Evolutionary conservation across 2,329 filamentous ascomycete genomes (phyloP).

Genomic region (Volutella citrinella): DNA sequence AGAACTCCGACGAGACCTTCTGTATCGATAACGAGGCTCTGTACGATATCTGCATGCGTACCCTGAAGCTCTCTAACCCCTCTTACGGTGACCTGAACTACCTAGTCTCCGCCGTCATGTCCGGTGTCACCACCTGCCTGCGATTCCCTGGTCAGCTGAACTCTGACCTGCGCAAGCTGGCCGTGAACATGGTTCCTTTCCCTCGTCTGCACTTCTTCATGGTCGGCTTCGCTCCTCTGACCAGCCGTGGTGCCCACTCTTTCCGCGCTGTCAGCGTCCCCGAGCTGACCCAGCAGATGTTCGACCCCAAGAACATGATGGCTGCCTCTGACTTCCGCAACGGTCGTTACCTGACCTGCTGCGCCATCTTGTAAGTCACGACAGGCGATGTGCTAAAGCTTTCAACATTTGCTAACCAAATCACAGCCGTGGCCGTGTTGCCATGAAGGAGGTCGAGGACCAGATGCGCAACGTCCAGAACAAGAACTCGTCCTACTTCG

Average conservation of each 20-base stretch:
- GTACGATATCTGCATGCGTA: slow-evolving; percentile 99
- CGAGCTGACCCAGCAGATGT: slow-evolving; percentile 99
- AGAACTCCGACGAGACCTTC: slow-evolving; percentile 99
- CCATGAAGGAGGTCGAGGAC: slow-evolving; percentile 99
- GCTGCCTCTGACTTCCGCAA: slow-evolving; percentile 99
- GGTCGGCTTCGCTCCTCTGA: slow-evolving; percentile 98
- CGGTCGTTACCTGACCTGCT: slow-evolving; percentile 99
- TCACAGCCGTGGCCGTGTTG: slow-evolving; percentile 89
- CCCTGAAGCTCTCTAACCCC: slow-evolving; percentile 96
- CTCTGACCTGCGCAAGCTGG: slow-evolving; percentile 98
- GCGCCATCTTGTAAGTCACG: slow-evolving; percentile 81
- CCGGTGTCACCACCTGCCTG: slow-evolving; percentile 95
- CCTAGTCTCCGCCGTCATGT: slow-evolving; percentile 99
- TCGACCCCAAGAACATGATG: slow-evolving; percentile 99
- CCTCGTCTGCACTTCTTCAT: slow-evolving; percentile 99
- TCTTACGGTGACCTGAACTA: slow-evolving; percentile 99
- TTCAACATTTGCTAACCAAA: slow-evolving; percentile 12
- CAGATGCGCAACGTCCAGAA: slow-evolving; percentile 99
- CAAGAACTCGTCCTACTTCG: slow-evolving; percentile 99
- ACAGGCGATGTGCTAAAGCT: no score
- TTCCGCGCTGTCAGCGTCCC: slow-evolving; percentile 98
- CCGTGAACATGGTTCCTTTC: slow-evolving; percentile 99
- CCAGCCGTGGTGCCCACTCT: slow-evolving; percentile 77
- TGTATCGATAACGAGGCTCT: slow-evolving; percentile 99
- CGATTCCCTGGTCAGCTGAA: slow-evolving; percentile 99